These are phyloP conservation scores for Exophiala phaeomuriformis DNA, from an alignment of 2,329 filamentous ascomycete species.

Conservation along the genomic window DNA sequence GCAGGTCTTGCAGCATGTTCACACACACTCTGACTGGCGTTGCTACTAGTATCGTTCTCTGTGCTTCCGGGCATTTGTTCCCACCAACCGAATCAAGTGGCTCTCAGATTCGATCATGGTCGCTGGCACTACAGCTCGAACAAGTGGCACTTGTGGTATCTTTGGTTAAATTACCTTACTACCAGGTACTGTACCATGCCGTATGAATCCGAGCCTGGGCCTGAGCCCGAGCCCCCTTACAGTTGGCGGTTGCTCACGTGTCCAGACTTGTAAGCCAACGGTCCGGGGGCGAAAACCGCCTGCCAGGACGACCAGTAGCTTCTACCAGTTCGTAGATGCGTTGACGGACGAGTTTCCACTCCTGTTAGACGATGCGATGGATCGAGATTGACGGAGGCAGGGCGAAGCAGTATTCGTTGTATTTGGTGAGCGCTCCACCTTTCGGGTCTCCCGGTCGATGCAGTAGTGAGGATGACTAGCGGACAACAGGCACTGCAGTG, in stretches of 20 bases:
- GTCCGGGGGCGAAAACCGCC: not conserved
- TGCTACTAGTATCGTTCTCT: not conserved
- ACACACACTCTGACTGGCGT: not conserved
- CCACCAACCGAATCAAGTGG: not conserved
- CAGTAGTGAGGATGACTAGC: not conserved
- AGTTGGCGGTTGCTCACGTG: not conserved
- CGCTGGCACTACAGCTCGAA: no score
- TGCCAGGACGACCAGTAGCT: no score
- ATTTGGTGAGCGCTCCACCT: not conserved
- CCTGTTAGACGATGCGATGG: slow-evolving; percentile 1
- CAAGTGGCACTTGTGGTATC: no score
- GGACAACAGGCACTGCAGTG: not conserved
- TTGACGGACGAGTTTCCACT: not conserved
- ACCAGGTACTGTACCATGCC: not conserved
- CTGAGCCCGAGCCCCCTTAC: no score
- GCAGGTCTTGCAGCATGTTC: not conserved
- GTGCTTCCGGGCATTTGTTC: not conserved
- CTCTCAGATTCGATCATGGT: no score
- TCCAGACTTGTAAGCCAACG: not conserved
- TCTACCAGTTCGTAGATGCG: no score
- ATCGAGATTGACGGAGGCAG: not conserved
- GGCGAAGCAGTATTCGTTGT: not conserved
- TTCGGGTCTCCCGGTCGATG: not conserved
- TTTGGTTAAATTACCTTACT: no score
- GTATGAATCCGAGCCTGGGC: not conserved